A percentile compares a stretch with the other conserved stretches of the same genome.
These are phyloP conservation scores for Mucor velutinosus DNA, from an alignment of 371 early-diverging fungal species.

Conservation along the genomic window DNA sequence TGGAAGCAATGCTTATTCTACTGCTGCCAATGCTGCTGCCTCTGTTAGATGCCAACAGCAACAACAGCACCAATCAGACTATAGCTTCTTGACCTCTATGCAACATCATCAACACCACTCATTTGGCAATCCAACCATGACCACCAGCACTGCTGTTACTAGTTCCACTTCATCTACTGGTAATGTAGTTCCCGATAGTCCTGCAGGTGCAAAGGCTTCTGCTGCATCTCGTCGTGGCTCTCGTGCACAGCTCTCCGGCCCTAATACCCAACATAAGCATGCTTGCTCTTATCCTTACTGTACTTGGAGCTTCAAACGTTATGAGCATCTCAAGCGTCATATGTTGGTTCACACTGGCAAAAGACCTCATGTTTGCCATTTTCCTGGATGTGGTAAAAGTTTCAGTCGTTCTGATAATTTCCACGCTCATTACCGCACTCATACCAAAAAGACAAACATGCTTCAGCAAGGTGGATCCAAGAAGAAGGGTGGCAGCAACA, in stretches of 20 bases:
- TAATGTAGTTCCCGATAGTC: background rate
- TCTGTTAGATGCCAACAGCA: background rate
- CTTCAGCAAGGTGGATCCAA: background rate
- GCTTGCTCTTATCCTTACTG: conserved; percentile 31
- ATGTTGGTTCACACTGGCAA: conserved; percentile 61
- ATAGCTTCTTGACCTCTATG: conserved; percentile 6
- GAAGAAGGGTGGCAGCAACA: background rate
- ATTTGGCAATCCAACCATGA: background rate
- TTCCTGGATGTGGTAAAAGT: conserved; percentile 66
- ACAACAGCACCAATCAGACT: conserved; percentile 3
- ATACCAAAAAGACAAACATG: conserved; percentile 39
- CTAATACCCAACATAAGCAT: conserved; percentile 40
- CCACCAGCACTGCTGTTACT: background rate
- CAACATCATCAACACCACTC: conserved; percentile 4
- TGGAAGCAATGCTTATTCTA: background rate
- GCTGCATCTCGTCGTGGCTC: conserved; percentile 17
- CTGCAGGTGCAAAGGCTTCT: background rate
- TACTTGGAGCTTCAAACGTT: conserved; percentile 51
- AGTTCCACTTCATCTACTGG: background rate
- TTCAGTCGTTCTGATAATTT: conserved; percentile 81
- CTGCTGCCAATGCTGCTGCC: conserved; percentile 14
- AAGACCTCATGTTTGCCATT: conserved; percentile 70
- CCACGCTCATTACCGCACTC: conserved; percentile 62
- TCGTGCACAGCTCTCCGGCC: conserved; percentile 26
- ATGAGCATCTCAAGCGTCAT: conserved; percentile 33